Evolutionary conservation across 768 basidiomycete species (phyloP).

Genomic region (Clavulina sp.): DNA sequence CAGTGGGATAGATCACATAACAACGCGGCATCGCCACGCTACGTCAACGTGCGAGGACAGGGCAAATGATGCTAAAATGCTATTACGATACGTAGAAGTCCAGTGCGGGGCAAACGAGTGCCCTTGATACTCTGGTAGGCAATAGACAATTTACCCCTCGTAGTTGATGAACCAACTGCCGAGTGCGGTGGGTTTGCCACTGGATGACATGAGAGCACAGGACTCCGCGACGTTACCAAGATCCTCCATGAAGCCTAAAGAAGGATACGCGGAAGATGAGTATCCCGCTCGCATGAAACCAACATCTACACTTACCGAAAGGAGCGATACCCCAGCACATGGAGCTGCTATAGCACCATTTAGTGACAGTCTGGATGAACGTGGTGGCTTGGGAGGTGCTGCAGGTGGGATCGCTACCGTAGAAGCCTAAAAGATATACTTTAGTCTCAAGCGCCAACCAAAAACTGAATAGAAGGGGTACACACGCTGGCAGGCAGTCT

Average conservation of each 20-base stretch:
- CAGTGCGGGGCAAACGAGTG: too few relatives aligned
- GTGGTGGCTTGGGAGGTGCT: constrained; percentile 23
- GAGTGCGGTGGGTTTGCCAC: constrained; percentile 33
- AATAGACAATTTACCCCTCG: too few relatives aligned
- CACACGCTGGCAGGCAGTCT: constrained; percentile 41
- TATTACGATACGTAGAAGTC: too few relatives aligned
- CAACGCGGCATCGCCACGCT: too few relatives aligned
- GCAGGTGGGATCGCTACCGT: constrained; percentile 26
- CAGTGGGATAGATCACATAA: too few relatives aligned
- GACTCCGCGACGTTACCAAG: constrained; percentile 37
- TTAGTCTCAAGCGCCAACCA: not conserved
- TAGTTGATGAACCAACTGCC: constrained; percentile 31
- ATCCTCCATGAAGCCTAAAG: constrained; percentile 28
- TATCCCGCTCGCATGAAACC: not conserved
- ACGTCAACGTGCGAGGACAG: too few relatives aligned
- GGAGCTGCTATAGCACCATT: constrained; percentile 22
- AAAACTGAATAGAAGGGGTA: not conserved
- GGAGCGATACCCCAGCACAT: constrained; percentile 29
- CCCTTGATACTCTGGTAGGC: too few relatives aligned
- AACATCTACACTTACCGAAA: constrained; percentile 35
- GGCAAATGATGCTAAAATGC: too few relatives aligned
- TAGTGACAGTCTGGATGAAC: constrained; percentile 26
- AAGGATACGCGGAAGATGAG: not conserved
- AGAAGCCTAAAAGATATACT: constrained; percentile 32
- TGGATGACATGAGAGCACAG: constrained; percentile 30